A percentile compares a stretch with the other conserved stretches of the same genome.
These are phyloP conservation scores for Eucalyptus sideroxylon DNA, from an alignment of 345 rosid species.

Conservation along the genomic window DNA sequence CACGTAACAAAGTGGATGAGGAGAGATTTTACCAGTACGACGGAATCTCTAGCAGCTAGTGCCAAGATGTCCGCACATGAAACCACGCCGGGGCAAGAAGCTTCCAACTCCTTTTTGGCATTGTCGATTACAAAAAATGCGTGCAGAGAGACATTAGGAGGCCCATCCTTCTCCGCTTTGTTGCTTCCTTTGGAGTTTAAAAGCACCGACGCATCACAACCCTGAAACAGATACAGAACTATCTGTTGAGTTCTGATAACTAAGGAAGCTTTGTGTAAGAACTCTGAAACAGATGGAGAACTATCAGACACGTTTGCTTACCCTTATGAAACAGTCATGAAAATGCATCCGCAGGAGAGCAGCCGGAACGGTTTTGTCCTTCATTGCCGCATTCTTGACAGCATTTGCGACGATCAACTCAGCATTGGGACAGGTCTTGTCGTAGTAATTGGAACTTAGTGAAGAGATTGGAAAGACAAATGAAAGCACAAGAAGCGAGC, in stretches of 20 bases:
- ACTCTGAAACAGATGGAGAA: neutral
- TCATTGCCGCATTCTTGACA: conserved; percentile 50
- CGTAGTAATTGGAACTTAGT: conserved; percentile 51
- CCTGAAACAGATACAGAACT: conserved; percentile 15
- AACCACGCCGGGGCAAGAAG: conserved; percentile 66
- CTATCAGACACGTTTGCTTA: neutral
- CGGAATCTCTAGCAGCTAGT: conserved; percentile 78
- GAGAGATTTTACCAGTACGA: conserved; percentile 36
- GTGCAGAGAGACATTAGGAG: conserved; percentile 81
- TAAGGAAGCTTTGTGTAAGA: neutral
- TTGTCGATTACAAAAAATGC: conserved; percentile 77
- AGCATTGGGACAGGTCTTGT: conserved; percentile 46
- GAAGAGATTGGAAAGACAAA: conserved; percentile 3
- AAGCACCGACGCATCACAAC: conserved; percentile 89
- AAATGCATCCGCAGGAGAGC: conserved; percentile 89
- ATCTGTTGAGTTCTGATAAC: neutral
- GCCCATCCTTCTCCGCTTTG: conserved; percentile 85
- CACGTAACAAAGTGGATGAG: neutral
- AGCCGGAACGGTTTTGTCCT: conserved; percentile 72
- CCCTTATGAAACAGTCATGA: conserved; percentile 80
- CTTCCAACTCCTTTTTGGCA: conserved; percentile 73
- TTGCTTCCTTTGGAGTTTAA: conserved; percentile 53
- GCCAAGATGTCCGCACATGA: conserved; percentile 93
- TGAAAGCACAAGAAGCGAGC: neutral
- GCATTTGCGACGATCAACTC: conserved; percentile 34